These are phyloP conservation scores for Neofusicoccum kwambonambiense DNA, from an alignment of 2,329 filamentous ascomycete species.

Conservation along the genomic window DNA sequence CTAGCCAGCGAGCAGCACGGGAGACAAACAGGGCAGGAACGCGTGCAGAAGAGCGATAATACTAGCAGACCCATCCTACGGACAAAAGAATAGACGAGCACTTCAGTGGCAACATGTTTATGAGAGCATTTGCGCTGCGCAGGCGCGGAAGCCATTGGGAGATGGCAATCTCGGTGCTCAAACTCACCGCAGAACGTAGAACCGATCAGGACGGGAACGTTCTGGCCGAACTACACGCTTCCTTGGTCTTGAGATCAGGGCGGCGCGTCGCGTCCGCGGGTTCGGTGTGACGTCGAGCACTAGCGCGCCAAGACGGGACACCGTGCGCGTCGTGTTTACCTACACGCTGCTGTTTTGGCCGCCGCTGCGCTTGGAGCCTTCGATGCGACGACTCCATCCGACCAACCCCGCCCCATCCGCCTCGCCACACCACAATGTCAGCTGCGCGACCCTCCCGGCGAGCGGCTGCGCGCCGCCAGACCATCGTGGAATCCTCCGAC, in stretches of 20 bases:
- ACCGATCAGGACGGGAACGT: too few species aligned
- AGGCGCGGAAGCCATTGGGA: too few species aligned
- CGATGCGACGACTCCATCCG: neutral
- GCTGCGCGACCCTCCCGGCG: conserved; percentile 57
- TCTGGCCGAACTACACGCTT: too few species aligned
- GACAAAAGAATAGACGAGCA: neutral
- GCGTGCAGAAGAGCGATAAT: neutral
- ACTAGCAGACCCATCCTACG: neutral
- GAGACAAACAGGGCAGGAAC: neutral
- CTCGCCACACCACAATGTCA: neutral
- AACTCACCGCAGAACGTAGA: too few species aligned
- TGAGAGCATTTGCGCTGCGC: too few species aligned
- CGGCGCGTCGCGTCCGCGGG: neutral
- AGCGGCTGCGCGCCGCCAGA: conserved; percentile 63
- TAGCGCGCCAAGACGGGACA: conserved; percentile 12
- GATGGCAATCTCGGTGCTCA: too few species aligned
- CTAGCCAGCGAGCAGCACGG: neutral
- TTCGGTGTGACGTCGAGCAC: neutral
- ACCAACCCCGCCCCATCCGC: neutral
- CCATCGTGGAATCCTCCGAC: conserved; percentile 68
- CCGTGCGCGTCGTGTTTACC: conserved; percentile 6
- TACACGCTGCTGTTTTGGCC: neutral
- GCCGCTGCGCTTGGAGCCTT: neutral
- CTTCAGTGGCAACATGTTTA: too few species aligned
- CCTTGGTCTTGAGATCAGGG: too few species aligned